Evolutionary conservation across 768 basidiomycete species (phyloP).

Genomic region (Chiua virens): DNA sequence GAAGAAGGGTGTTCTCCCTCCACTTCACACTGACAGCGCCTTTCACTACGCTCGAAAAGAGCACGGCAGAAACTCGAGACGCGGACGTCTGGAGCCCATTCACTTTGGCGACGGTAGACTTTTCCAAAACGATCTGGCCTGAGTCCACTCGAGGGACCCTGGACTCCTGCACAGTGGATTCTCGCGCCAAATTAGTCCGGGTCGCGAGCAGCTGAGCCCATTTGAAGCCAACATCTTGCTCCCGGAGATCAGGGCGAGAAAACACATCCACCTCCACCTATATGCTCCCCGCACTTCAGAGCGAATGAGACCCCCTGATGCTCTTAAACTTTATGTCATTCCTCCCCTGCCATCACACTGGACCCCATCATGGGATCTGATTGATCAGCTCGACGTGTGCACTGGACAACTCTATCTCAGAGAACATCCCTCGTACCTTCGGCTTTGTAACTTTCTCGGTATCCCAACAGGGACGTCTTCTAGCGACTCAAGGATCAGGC

Average conservation of each 20-base stretch:
- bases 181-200: background rate
- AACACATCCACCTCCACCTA: background rate
- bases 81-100: conserved; percentile 1
- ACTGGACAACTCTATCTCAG: too few relatives aligned
- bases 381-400: conserved; percentile 2
- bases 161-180: conserved; percentile 2
- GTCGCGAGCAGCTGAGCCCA: background rate
- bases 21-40: background rate
- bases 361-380: background rate
- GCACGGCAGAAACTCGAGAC: background rate
- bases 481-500: too few relatives aligned
- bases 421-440: background rate
- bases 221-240: background rate
- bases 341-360: background rate
- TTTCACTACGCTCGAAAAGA: background rate
- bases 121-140: background rate
- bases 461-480: too few relatives aligned
- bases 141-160: background rate
- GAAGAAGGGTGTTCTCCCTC: background rate
- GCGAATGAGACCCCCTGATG: background rate
- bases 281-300: background rate
- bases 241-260: background rate
- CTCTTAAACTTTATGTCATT: background rate
- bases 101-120: conserved; percentile 1
- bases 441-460: background rate